Evolutionary conservation across 1,284 basidiomycete genomes (phyloP).

Genomic region (Apiotrichum akiyoshidainum): DNA sequence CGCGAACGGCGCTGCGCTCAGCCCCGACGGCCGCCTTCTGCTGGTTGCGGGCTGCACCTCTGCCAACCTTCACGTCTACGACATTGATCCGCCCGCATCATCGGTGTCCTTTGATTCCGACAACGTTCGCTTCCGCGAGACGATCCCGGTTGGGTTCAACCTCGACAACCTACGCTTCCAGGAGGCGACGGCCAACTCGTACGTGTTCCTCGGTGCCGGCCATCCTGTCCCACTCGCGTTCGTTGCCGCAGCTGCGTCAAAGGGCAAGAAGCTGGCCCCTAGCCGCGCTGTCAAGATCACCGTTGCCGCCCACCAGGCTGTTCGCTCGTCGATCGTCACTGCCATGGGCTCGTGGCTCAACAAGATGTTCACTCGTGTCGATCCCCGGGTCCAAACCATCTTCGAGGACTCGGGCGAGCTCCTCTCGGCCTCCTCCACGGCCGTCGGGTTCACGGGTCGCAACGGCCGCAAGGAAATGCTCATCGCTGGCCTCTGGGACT

Average conservation of each 20-base stretch:
- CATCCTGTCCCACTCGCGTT: conserved; percentile 7
- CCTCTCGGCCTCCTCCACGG: conserved; percentile 7
- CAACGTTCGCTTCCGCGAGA: conserved; percentile 8
- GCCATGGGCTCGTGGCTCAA: background rate
- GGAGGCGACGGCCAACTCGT: background rate
- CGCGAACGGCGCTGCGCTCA: conserved; percentile 7
- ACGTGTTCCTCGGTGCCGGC: conserved; percentile 12
- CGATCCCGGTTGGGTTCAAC: conserved; percentile 9
- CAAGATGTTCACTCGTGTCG: conserved; percentile 7
- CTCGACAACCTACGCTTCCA: conserved; percentile 13
- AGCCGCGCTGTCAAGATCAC: conserved; percentile 5
- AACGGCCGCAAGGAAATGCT: conserved; percentile 3
- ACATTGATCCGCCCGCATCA: background rate
- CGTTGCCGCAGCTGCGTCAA: background rate
- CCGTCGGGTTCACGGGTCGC: background rate
- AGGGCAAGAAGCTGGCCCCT: conserved; percentile 1
- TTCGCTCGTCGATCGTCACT: background rate
- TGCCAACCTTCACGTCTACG: conserved; percentile 13
- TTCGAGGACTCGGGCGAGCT: conserved; percentile 11
- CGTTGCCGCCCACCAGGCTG: background rate
- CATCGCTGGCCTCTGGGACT: conserved; percentile 3
- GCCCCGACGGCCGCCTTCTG: conserved; percentile 8
- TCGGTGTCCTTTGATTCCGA: background rate
- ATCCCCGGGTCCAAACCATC: conserved; percentile 6
- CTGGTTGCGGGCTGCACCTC: conserved; percentile 3